Base-by-base conservation (phyloP, 305 asterid species). In the Fraxinus latifolia region DNA sequence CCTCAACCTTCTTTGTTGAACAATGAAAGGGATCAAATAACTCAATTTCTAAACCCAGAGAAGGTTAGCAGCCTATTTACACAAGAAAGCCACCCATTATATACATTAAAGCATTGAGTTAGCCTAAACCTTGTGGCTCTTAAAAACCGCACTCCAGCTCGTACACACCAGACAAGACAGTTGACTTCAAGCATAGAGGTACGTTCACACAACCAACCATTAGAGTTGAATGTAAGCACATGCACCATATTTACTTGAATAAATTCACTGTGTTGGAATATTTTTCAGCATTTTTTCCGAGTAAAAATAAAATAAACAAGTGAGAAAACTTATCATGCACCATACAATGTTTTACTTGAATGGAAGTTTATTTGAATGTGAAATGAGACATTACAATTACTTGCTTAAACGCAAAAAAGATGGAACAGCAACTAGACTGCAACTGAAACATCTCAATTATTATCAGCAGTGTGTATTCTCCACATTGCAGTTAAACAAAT, bases 21-120 rank as follows among this genome's bases (percentile, higher is more conserved):
- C 47, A 32, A 25, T 9, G 78, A 84, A 77, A 81, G 47, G 27
- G 27, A 74, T 11, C 78, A 82, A 55, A 60, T 77, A 80, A 36
- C 37, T 47, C 21, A 67, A 76, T 14, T 74, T 84, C 32, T 67
- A 77, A 85, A 65, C 71, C 44, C 74, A 14, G 12, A 67, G 70
- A 79, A 39, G 73, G 36, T 34, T 19, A 34, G 17, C 60, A 73
- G 5, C 55, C 58, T 73, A 23, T 11, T 11, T 29, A 29, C 37
- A 29, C 8, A 15, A 68, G 74, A 78, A 34, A 71, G 73, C 5
- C 44, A 11, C 15, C 21, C 14, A 14, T 29, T 68, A n/a, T 68
- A 14, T 7, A 68, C 9, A 68, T 68, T 68, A 29, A 65, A 68
- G 19, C 21, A 68, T 29, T 29, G 39, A 68, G 39, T 68, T 68